Conservation (phyloP, 768 basidiomycete genomes). For the Daedaleopsis sinensis region DNA sequence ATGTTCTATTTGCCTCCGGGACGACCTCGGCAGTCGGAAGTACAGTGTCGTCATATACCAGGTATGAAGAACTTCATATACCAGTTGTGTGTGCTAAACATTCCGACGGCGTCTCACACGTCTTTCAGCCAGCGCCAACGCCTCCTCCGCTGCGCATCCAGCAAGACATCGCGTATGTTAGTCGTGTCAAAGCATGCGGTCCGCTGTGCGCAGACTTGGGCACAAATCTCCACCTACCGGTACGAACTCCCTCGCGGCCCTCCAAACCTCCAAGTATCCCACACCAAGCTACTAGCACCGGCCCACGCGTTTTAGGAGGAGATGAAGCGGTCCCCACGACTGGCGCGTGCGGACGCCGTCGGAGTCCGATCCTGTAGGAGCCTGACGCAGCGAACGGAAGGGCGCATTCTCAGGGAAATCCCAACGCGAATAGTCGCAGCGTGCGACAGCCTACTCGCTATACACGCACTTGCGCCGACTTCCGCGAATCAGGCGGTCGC, state of each 20-base stretch:
- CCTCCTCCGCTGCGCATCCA: neutral
- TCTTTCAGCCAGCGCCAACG: neutral
- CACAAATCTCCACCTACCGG: neutral
- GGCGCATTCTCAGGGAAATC: too few species aligned
- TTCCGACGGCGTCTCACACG: neutral
- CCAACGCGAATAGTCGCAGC: neutral
- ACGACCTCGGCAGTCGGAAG: neutral
- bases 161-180: neutral
- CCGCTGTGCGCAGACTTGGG: neutral
- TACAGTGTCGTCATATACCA: neutral
- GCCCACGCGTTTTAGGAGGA: neutral
- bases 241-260: neutral
- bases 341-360: neutral
- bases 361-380: neutral
- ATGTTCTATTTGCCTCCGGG: neutral
- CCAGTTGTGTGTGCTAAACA: neutral
- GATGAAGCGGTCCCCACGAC: neutral
- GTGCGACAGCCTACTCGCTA: neutral
- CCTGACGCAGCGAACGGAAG: neutral
- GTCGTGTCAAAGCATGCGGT: neutral
- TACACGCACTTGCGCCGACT: neutral
- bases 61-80: neutral
- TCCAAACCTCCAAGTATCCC: neutral
- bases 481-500: neutral
- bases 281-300: neutral